These are phyloP conservation scores for Musa balbisiana DNA, from an alignment of 202 grass and related monocot species.

Conservation along the genomic window DNA sequence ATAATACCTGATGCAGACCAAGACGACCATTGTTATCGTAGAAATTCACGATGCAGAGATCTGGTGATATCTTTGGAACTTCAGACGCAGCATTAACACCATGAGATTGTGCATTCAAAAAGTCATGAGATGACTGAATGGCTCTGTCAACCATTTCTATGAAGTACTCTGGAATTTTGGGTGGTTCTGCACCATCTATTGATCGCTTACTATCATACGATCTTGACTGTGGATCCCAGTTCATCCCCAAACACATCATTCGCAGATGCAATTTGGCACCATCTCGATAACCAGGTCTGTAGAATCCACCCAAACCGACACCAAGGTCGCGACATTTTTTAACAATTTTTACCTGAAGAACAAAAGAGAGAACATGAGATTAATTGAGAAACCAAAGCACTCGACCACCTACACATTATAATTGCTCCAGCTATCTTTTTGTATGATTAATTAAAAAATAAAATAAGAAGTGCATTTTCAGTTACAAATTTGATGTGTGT, in stretches of 20 bases:
- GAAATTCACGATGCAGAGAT: constrained; percentile 65
- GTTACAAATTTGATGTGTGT: no score
- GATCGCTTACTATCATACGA: constrained; percentile 26
- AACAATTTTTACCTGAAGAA: constrained; percentile 44
- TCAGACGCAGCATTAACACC: constrained; percentile 2
- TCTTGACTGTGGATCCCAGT: constrained; percentile 48
- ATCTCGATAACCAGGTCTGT: constrained; percentile 41
- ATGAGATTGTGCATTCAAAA: constrained; percentile 2
- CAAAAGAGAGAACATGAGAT: not conserved
- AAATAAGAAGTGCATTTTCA: no score
- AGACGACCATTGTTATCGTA: constrained; percentile 30
- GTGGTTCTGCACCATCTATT: constrained; percentile 35
- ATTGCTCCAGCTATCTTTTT: no score
- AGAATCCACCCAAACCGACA: constrained; percentile 45
- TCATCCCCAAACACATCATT: constrained; percentile 65
- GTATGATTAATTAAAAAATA: no score
- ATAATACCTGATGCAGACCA: constrained; percentile 55
- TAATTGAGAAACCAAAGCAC: not conserved
- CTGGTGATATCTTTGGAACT: constrained; percentile 41
- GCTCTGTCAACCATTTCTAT: constrained; percentile 23
- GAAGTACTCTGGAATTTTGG: constrained; percentile 36
- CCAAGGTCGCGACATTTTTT: constrained; percentile 36
- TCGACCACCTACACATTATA: not conserved
- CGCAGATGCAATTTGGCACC: constrained; percentile 31
- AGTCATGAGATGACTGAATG: constrained; percentile 28